Percentiles rank a stretch among this genome's conserved stretches.
Evolutionary conservation across 495 filamentous ascomycete genomes (phyloP).

Genomic region (Hypoxylon fragiforme): DNA sequence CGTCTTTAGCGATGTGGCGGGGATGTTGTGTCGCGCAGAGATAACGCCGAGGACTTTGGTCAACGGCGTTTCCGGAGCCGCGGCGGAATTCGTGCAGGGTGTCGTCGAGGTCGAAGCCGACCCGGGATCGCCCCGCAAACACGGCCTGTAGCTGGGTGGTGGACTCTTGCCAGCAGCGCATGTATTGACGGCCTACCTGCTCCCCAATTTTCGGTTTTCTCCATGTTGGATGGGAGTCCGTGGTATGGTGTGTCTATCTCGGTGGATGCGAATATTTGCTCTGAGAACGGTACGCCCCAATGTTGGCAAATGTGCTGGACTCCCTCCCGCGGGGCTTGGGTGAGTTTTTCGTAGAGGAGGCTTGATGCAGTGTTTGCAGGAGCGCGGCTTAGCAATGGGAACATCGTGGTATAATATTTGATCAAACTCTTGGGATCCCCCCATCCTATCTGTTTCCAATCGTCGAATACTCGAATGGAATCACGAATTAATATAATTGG

Average conservation of each 20-base stretch:
- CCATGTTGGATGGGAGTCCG: conserved; percentile 4
- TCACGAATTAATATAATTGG: conserved; percentile 9
- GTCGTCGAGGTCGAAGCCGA: conserved; percentile 50
- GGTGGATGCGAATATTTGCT: not conserved
- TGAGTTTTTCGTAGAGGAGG: conserved; percentile 8
- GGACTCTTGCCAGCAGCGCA: not conserved
- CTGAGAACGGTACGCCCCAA: conserved; percentile 1
- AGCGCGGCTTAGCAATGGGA: not conserved
- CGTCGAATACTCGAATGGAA: conserved; percentile 7
- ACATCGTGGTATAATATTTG: not conserved
- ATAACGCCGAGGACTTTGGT: conserved; percentile 27
- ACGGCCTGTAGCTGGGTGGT: not conserved
- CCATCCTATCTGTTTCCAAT: conserved; percentile 7
- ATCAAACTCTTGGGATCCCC: not conserved
- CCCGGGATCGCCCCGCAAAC: conserved; percentile 36
- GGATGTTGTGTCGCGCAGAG: conserved; percentile 18
- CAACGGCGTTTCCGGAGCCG: conserved; percentile 38
- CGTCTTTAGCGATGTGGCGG: conserved; percentile 24
- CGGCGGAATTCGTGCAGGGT: conserved; percentile 48
- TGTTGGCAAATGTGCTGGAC: not conserved
- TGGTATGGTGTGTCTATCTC: not conserved
- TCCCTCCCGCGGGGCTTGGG: not conserved
- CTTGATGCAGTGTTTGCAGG: not conserved
- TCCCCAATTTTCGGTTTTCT: conserved; percentile 8
- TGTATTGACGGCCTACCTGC: not conserved